Evolutionary conservation across 257 asterid species (phyloP).

Genomic region (Fraxinus excelsior): DNA sequence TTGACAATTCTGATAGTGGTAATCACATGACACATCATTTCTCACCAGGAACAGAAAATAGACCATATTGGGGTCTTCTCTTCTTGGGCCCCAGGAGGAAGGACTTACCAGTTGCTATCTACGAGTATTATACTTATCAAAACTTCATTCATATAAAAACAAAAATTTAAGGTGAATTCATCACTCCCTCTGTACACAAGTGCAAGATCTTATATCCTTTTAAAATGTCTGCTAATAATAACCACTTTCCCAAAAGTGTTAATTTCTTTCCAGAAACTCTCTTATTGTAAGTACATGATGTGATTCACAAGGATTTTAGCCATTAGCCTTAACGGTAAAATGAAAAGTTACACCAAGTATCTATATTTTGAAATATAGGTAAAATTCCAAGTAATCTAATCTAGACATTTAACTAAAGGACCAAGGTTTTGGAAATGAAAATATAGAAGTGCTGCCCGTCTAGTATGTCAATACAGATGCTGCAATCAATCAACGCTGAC

Average conservation of each 20-base stretch:
- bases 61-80: not conserved
- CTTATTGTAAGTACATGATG: not conserved
- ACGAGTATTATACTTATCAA: not conserved
- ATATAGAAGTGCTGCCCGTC: not conserved
- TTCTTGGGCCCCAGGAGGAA: conserved; percentile 11
- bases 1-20: conserved; percentile 7
- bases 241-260: not conserved
- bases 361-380: not conserved
- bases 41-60: conserved; percentile 3
- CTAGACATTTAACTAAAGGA: not conserved
- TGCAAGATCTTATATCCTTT: not conserved
- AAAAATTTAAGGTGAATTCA: conserved; percentile 1
- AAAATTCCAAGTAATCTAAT: not conserved
- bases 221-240: not conserved
- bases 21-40: conserved; percentile 9
- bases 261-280: not conserved
- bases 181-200: not conserved
- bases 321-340: not conserved
- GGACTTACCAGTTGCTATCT: conserved; percentile 2
- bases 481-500: too few relatives aligned
- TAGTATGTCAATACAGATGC: not conserved
- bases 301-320: not conserved
- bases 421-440: not conserved
- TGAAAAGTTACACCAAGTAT: not conserved
- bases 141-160: not conserved